These are phyloP conservation scores for Xylaria scruposa DNA, from an alignment of 495 filamentous ascomycete species.

Conservation along the genomic window DNA sequence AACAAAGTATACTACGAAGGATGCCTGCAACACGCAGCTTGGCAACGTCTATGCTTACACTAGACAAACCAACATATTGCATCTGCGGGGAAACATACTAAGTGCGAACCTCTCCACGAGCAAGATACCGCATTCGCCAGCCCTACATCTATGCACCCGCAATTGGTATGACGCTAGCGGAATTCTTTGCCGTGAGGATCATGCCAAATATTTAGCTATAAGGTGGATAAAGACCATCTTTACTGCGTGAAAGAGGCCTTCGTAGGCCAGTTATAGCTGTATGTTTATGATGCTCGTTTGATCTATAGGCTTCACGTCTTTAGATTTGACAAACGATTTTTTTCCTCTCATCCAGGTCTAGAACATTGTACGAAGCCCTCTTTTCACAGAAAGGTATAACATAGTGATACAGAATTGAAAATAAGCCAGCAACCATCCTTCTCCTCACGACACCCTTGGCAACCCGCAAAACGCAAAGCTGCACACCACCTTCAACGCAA, in stretches of 20 bases:
- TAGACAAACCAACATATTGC: background rate
- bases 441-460: constrained; percentile 5
- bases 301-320: background rate
- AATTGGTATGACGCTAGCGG: background rate
- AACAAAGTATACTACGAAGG: background rate
- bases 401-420: background rate
- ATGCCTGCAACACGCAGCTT: background rate
- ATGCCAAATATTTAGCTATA: background rate
- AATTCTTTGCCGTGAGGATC: background rate
- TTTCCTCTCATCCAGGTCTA: background rate
- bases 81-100: background rate
- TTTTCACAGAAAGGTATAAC: background rate
- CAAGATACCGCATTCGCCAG: constrained; percentile 1
- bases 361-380: background rate
- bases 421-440: background rate
- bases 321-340: background rate
- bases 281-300: background rate
- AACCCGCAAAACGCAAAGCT: background rate
- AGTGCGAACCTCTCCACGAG: background rate
- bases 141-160: background rate
- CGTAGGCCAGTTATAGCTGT: background rate
- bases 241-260: background rate
- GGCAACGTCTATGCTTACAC: background rate
- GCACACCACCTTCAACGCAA: background rate
- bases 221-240: background rate